Conservation (phyloP, 106 monocot species). For the Acanthochlamys bracteata region DNA sequence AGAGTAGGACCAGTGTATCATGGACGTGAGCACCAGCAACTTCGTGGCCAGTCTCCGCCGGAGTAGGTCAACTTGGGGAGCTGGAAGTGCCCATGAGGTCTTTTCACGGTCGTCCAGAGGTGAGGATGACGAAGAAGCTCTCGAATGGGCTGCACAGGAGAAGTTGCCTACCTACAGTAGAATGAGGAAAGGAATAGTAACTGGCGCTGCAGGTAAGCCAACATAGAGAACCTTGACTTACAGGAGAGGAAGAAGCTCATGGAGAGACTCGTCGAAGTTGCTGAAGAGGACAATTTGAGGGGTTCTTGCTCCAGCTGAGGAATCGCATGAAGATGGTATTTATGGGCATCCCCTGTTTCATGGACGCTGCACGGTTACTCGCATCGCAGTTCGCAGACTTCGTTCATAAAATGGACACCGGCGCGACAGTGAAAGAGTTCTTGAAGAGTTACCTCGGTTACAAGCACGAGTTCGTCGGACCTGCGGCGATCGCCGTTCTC, state of each 20-base stretch:
- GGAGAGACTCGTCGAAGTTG: conserved; percentile 35
- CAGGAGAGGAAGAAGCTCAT: conserved; percentile 27
- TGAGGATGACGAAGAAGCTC: conserved; percentile 2
- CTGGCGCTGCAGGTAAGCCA: conserved; percentile 5
- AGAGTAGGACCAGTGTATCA: no score
- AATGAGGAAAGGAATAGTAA: conserved; percentile 25
- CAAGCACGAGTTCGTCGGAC: conserved; percentile 33
- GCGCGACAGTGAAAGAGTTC: conserved; percentile 16
- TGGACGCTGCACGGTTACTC: conserved; percentile 55
- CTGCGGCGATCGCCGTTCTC: conserved; percentile 28
- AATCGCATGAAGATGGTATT: conserved; percentile 33
- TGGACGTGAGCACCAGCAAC: neutral
- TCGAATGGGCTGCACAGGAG: conserved; percentile 17
- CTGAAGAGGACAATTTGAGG: conserved; percentile 46
- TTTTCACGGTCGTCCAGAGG: neutral
- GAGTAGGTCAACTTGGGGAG: conserved; percentile 1
- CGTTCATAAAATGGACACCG: neutral
- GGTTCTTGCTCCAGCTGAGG: conserved; percentile 34
- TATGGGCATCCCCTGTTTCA: conserved; percentile 38
- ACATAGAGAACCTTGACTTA: conserved; percentile 15
- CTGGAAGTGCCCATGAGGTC: neutral
- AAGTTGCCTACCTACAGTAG: conserved; percentile 38
- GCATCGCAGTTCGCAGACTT: conserved; percentile 49
- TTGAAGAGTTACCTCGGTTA: conserved; percentile 41
- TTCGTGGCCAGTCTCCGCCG: neutral